Conservation (phyloP, 2,329 filamentous ascomycete species). For the Fusarium metavorans region DNA sequence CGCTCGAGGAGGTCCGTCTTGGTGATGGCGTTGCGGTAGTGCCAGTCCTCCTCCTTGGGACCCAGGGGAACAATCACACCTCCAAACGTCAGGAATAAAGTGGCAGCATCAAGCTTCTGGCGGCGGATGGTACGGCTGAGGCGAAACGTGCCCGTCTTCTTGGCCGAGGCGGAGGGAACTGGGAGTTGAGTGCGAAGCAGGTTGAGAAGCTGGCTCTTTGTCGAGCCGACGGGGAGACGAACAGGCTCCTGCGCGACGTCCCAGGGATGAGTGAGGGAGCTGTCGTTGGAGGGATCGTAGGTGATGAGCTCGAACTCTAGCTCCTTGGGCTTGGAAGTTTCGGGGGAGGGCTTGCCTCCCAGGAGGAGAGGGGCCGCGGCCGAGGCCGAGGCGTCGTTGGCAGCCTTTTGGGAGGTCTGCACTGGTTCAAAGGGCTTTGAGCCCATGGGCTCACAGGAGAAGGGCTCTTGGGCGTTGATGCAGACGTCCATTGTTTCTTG, state of each 20-base stretch:
- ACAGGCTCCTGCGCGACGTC: conserved; percentile 34
- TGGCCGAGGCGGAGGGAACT: neutral
- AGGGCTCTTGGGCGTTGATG: conserved; percentile 45
- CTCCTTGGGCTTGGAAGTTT: neutral
- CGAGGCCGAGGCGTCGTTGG: conserved; percentile 2
- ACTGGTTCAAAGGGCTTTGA: conserved; percentile 36
- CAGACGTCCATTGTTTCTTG: conserved; percentile 39
- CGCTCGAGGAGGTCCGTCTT: conserved; percentile 42
- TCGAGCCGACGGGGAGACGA: conserved; percentile 29
- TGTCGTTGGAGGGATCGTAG: conserved; percentile 38
- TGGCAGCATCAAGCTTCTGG: conserved; percentile 38
- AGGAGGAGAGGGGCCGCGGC: conserved; percentile 1
- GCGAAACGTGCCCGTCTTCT: conserved; percentile 7
- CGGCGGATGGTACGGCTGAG: conserved; percentile 11
- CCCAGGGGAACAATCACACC: conserved; percentile 40
- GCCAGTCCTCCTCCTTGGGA: conserved; percentile 40
- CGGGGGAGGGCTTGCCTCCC: neutral
- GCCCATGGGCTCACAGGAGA: conserved; percentile 30
- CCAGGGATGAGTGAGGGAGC: conserved; percentile 43
- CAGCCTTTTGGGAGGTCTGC: conserved; percentile 4
- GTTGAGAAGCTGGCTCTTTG: conserved; percentile 42
- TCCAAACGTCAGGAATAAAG: conserved; percentile 42
- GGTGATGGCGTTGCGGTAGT: conserved; percentile 42
- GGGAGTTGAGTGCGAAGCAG: conserved; percentile 40
- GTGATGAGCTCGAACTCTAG: conserved; percentile 44